Conservation (phyloP, 805 yeast species). For the Ogataea polymorpha region DNA sequence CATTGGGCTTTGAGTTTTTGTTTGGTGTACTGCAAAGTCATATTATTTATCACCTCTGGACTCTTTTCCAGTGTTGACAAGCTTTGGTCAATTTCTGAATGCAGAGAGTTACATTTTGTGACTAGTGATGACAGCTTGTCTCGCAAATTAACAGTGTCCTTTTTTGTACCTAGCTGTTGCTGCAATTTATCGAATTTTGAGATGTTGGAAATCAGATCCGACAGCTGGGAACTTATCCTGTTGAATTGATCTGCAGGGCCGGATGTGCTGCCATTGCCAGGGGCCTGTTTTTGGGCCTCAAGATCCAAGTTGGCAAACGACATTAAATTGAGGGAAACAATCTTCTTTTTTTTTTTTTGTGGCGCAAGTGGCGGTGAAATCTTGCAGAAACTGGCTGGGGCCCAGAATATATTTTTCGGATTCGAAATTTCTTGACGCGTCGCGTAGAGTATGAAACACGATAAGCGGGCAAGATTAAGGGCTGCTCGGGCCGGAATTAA, state of each 20-base stretch:
- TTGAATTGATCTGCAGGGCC: constrained; percentile 12
- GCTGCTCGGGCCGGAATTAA: constrained; percentile 62
- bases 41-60: constrained; percentile 1
- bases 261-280: not conserved
- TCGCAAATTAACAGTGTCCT: constrained; percentile 43
- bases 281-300: constrained; percentile 41
- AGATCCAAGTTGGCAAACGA: constrained; percentile 53
- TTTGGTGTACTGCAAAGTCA: constrained; percentile 36
- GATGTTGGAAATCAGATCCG: constrained; percentile 39
- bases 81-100: constrained; percentile 15
- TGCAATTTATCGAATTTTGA: constrained; percentile 47
- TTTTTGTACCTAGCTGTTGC: constrained; percentile 48
- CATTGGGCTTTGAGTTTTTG: constrained; percentile 58
- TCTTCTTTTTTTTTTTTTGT: constrained; percentile 3
- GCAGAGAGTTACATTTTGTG: constrained; percentile 16
- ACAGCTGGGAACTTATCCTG: constrained; percentile 17
- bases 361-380: constrained; percentile 4
- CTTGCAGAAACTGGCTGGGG: not conserved
- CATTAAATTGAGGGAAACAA: constrained; percentile 31
- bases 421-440: constrained; percentile 3
- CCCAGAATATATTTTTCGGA: not conserved
- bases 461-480: constrained; percentile 50
- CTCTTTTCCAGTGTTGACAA: constrained; percentile 14
- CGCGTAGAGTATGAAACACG: constrained; percentile 10
- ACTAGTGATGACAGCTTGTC: constrained; percentile 29